Percentiles rank a stretch among this genome's conserved stretches.
Evolutionary conservation across 352 stramenopile genomes (phyloP).

Genomic region (Globisporangium nunn): DNA sequence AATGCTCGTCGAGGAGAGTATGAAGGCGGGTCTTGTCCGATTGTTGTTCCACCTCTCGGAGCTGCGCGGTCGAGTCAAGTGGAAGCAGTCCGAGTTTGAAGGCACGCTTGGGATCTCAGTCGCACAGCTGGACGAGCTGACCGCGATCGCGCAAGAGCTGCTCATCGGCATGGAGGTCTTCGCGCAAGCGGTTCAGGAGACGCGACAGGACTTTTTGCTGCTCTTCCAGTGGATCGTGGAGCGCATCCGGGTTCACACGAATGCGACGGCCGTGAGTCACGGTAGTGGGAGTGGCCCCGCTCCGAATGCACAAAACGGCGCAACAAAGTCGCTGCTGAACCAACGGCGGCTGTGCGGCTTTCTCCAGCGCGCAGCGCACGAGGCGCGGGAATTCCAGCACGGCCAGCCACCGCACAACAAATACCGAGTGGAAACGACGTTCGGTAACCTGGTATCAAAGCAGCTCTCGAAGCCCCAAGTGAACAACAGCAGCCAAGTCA

Average conservation of each 20-base stretch:
- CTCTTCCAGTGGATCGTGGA: conserved; percentile 63
- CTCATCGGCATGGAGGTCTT: conserved; percentile 41
- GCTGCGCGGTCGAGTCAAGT: conserved; percentile 43
- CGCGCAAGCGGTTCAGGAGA: conserved; percentile 37
- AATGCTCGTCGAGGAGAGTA: conserved; percentile 20
- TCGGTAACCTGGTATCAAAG: conserved; percentile 52
- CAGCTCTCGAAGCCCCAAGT: conserved; percentile 9
- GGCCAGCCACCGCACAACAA: conserved; percentile 29
- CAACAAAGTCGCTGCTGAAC: conserved; percentile 48
- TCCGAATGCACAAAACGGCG: background rate
- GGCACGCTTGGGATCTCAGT: conserved; percentile 31
- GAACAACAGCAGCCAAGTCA: background rate
- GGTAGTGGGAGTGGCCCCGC: background rate
- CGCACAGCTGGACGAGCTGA: conserved; percentile 26
- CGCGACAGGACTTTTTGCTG: conserved; percentile 47
- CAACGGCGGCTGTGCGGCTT: conserved; percentile 48
- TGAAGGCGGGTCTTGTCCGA: conserved; percentile 31
- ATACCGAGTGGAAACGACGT: conserved; percentile 56
- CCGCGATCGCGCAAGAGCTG: conserved; percentile 23
- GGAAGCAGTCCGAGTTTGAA: conserved; percentile 25
- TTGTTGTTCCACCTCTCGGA: conserved; percentile 46
- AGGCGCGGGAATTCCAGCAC: conserved; percentile 29
- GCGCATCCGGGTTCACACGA: conserved; percentile 57
- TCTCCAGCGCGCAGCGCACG: conserved; percentile 31
- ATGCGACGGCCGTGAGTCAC: conserved; percentile 11